Conservation (phyloP, 106 monocot species). For the Dendrobium nobile region DNA sequence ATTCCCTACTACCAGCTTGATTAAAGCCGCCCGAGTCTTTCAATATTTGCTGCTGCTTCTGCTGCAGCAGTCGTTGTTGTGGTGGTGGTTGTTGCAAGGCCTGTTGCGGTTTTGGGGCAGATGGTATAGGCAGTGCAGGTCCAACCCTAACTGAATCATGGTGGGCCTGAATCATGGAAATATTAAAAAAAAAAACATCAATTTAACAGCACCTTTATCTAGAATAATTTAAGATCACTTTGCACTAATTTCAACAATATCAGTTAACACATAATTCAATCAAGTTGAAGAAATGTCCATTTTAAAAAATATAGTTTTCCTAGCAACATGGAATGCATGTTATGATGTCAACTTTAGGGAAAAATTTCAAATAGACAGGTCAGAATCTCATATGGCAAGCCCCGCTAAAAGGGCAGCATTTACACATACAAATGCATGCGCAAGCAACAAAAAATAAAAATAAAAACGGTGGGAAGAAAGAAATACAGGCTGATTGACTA, state of each 20-base stretch:
- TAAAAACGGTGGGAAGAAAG: background rate
- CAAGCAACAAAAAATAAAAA: background rate
- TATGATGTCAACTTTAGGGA: background rate
- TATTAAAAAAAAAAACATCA: background rate
- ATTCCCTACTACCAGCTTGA: conserved; percentile 18
- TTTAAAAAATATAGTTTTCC: background rate
- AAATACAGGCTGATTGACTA: background rate
- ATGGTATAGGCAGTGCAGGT: conserved; percentile 22
- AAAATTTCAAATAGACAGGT: background rate
- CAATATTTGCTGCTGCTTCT: conserved; percentile 16
- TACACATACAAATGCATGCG: too few species aligned
- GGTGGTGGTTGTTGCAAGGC: background rate
- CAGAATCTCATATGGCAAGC: background rate
- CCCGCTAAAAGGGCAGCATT: too few species aligned
- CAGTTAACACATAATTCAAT: background rate
- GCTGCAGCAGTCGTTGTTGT: conserved; percentile 4
- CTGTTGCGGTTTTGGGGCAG: conserved; percentile 18
- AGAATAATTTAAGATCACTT: background rate
- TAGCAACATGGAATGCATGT: background rate
- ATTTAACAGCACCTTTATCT: background rate
- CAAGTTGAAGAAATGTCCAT: background rate
- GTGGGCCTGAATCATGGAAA: conserved; percentile 18
- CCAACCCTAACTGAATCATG: conserved; percentile 27
- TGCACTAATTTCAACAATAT: background rate
- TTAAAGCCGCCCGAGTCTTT: conserved; percentile 23